phyloP scores from a whole-genome alignment of 2,329 filamentous ascomycete species.

The Ceratocystis alfenasii region DNA sequence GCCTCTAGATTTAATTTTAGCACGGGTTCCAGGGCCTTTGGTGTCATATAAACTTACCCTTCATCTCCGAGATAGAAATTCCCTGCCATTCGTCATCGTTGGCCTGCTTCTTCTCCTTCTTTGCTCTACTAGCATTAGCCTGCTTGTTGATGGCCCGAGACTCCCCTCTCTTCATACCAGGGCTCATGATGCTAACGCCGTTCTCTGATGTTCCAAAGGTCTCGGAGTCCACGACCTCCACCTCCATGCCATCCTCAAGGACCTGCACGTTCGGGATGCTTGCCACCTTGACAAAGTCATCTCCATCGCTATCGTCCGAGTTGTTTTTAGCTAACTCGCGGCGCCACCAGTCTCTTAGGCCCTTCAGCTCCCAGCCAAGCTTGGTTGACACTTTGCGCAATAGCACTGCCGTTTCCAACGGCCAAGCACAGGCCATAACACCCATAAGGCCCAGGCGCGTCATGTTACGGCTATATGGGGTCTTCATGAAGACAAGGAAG shows the following conservation, averaged over 20 bases:
- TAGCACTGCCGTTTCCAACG: conserved; percentile 16
- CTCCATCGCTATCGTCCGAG: conserved; percentile 1
- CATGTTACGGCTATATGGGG: conserved; percentile 14
- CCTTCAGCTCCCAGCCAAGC: conserved; percentile 18
- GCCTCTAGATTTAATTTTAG: conserved; percentile 4
- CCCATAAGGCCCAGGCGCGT: conserved; percentile 15
- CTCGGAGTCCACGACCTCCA: conserved; percentile 16
- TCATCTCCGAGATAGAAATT: conserved; percentile 18
- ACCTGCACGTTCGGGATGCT: conserved; percentile 12
- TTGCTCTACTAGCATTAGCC: conserved; percentile 9
- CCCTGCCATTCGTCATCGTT: conserved; percentile 12
- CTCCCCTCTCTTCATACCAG: conserved; percentile 16
- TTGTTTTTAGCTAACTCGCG: conserved; percentile 18
- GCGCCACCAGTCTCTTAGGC: conserved; percentile 17
- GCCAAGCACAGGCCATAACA: conserved; percentile 17
- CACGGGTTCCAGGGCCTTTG: not conserved
- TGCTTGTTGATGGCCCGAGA: conserved; percentile 15
- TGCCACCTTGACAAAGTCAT: conserved; percentile 15
- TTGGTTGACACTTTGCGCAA: conserved; percentile 18
- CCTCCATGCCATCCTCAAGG: conserved; percentile 19
- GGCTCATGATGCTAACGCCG: conserved; percentile 11
- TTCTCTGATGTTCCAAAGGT: conserved; percentile 19
- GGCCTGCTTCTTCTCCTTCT: not conserved
- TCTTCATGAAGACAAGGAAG: conserved; percentile 18
- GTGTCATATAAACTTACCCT: conserved; percentile 9